Conservation (phyloP, 441 rosid species). For the Syzygium malaccense region DNA sequence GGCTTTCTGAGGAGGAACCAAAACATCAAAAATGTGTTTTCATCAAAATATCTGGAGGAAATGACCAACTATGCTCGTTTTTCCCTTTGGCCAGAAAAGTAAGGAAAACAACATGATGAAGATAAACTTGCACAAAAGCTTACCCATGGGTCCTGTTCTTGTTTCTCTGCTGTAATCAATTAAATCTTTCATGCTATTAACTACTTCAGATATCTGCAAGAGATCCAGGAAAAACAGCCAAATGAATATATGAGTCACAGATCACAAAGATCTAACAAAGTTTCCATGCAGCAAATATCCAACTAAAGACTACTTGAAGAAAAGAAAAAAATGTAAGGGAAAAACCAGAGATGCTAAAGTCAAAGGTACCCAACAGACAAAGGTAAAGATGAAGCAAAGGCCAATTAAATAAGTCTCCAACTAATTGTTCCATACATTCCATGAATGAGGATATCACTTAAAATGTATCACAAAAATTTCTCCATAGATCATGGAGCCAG, state of each 20-base stretch:
- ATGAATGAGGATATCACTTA: not conserved
- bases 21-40: not conserved
- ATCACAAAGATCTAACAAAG: not conserved
- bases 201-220: slow-evolving; percentile 97
- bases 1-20: slow-evolving; percentile 20
- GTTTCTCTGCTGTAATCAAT: slow-evolving; percentile 94
- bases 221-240: not conserved
- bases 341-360: not conserved
- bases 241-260: not conserved
- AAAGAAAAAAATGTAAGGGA: not conserved
- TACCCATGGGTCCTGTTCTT: slow-evolving; percentile 93
- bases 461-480: not conserved
- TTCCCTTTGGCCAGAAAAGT: not conserved
- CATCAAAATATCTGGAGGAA: not conserved
- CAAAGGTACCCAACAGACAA: not conserved
- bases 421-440: not conserved
- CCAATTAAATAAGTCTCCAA: not conserved
- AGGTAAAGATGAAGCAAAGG: not conserved
- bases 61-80: not conserved
- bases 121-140: slow-evolving; percentile 15
- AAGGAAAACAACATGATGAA: not conserved
- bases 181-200: slow-evolving; percentile 97
- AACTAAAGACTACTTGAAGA: not conserved
- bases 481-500: not conserved
- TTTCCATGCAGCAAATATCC: not conserved